Evolutionary conservation across 305 asterid genomes (phyloP), one percentile per base, ranked within the genome.

Genomic region (Fraxinus xanthoxyloides): DNA sequence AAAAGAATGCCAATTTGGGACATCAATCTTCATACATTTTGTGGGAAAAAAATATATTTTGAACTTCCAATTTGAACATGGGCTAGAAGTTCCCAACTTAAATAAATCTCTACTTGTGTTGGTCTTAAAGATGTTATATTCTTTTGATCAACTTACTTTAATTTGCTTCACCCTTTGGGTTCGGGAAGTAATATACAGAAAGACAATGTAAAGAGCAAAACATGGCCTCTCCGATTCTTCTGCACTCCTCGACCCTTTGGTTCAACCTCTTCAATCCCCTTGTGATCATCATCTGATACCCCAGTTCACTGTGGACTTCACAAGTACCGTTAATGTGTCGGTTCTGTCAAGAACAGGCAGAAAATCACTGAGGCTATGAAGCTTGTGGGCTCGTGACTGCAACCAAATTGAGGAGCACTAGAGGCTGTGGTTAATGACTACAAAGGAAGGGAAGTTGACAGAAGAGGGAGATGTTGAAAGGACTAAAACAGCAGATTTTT

Each of bases 361-460:
- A 95, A 95, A 36, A 93, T 95, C 87, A 95, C 97, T 0, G 99
- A 95, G 98, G 98, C 97, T 79, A 92, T 94, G 97, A 95, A 94
- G 89, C 95, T 94, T 15, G 98, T 91, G 8, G 98, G 89, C 96
- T 94, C 12, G 97, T 95, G 10, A 97, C 98, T 0, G 97, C 97
- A 19, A 94, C 98, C 3, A 93, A 93, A 86, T 98, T 95, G 75
- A 85, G 98, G 75, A 85, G 98, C 98, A 0, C 98, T 93, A 73
- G 98, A 95, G 82, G 98, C 97, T 17, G 97, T 93, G 48, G 95
- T 93, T 0, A 93, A 93, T 94, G 85, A 94, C 97, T 0, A 94
- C 97, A 2, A 94, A 87, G 84, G 97, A 92, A 85, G 95, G 97
- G 32, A 92, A 89, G 83, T 77, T 93, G 84, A 92, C 96, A 0